Evolutionary conservation across 1,284 basidiomycete genomes (phyloP), one percentile per base, ranked within the genome.

Genomic region (Exobasidium cylindrosporum): DNA sequence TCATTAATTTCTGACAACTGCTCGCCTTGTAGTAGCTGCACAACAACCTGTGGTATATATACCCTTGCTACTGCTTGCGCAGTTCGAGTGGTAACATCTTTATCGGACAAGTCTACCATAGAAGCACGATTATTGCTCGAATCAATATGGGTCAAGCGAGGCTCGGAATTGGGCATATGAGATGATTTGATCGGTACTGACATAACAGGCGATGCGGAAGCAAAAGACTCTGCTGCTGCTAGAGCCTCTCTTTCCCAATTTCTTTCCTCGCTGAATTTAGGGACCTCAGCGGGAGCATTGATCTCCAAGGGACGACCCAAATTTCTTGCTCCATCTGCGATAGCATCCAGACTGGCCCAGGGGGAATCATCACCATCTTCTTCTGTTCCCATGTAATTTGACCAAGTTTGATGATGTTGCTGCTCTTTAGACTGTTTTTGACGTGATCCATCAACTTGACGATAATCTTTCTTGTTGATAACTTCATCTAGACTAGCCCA

Each of bases 51-150:
- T 1, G 88, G 86, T 46, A 93, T 86, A 70, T 84, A 85, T 68
- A 94, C 90, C n/a, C 84, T 83, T 6, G 91, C 92, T 11, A 80
- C 82, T 1, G 92, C 91, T n/a, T 86, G 88, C 31, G 91, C 91
- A 1, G 82, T 83, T 30, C 91, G 87, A 40, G 83, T 83, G 0
- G 89, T 89, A n/a, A 84, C 75, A 3, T 78, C 67, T 74, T 94
- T 94, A 57, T 82, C 71, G 17, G 86, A 84, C 53, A 93, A 85
- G 69, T 91, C 86, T 17, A 93, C 90, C 91, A 94, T 93, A 21
- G 84, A 83, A 2, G 89, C 86, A 28, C 84, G 85, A 11, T 90
- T 89, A 7, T 84, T 81, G 6, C 79, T 76, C 67, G 73, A 59
- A 54, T 90, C 88, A 31, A 92, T 81, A 79, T 93, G 91, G 1